A percentile compares a stretch with the other conserved stretches of the same genome.
phyloP scores from a whole-genome alignment of 2,329 filamentous ascomycete genomes.

The Hymenotorrendiella dingleyae region DNA sequence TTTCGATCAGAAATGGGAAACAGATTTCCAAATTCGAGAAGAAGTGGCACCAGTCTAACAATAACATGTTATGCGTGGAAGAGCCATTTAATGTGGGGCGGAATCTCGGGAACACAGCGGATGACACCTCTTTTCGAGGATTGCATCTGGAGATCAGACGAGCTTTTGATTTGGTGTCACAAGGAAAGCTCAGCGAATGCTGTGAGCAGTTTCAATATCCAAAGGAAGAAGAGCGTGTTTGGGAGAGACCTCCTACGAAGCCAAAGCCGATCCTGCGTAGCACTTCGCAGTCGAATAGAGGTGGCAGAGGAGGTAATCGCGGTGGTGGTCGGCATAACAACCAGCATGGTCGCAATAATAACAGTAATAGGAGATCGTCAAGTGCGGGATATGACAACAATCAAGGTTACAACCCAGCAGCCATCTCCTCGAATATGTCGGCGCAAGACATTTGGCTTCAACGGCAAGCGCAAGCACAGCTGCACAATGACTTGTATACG shows the following conservation, averaged over 20 bases:
- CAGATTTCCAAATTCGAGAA: constrained; percentile 78
- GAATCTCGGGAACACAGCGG: constrained; percentile 93
- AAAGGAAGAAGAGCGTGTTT: constrained; percentile 59
- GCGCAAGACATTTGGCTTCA: constrained; percentile 30
- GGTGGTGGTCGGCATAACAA: constrained; percentile 24
- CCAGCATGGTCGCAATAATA: constrained; percentile 24
- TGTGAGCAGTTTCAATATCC: constrained; percentile 88
- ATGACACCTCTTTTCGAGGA: constrained; percentile 88
- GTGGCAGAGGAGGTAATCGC: constrained; percentile 23
- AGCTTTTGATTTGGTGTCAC: constrained; percentile 76
- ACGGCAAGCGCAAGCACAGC: constrained; percentile 29
- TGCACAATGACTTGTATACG: constrained; percentile 32
- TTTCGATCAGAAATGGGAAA: constrained; percentile 80
- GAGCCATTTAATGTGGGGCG: constrained; percentile 89
- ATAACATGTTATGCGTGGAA: constrained; percentile 87
- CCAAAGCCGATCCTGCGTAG: constrained; percentile 48
- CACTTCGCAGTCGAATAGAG: constrained; percentile 48
- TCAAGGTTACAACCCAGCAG: constrained; percentile 17
- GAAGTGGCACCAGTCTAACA: constrained; percentile 73
- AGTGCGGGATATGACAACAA: constrained; percentile 28
- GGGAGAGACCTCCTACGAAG: constrained; percentile 49
- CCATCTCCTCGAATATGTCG: constrained; percentile 19
- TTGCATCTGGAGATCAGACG: constrained; percentile 84
- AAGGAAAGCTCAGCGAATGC: constrained; percentile 73
- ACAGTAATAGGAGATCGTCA: constrained; percentile 28